Conservation (phyloP, 805 yeast species). For the Saccharomycopsis sp. region DNA sequence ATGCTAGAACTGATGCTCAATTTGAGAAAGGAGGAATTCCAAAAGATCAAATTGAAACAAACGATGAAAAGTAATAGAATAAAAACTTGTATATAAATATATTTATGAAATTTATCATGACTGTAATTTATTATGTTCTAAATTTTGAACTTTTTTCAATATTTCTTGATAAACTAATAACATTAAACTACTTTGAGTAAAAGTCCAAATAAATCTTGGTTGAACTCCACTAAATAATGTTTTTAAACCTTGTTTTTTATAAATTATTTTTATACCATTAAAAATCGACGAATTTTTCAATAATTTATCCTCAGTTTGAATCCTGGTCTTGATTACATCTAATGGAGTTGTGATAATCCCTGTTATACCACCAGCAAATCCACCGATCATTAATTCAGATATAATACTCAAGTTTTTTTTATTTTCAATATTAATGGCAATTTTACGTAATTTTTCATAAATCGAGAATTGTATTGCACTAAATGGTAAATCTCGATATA, state of each 20-base stretch:
- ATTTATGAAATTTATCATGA: not conserved
- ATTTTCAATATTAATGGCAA: constrained; percentile 39
- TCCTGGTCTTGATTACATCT: constrained; percentile 71
- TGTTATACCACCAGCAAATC: constrained; percentile 77
- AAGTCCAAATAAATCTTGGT: constrained; percentile 94
- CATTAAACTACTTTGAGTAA: constrained; percentile 91
- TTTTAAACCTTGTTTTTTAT: constrained; percentile 47
- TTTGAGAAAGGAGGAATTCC: constrained; percentile 59
- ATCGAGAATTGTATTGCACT: constrained; percentile 94
- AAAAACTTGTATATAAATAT: not conserved
- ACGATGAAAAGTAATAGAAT: not conserved
- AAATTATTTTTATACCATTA: constrained; percentile 29
- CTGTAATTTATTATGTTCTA: not conserved
- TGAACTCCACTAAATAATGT: constrained; percentile 82
- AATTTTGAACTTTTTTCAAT: constrained; percentile 31
- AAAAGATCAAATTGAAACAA: constrained; percentile 1
- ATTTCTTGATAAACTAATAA: constrained; percentile 75
- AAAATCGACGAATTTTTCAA: constrained; percentile 21
- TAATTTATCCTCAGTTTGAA: constrained; percentile 65
- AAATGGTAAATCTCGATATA: constrained; percentile 88
- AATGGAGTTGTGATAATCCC: constrained; percentile 76
- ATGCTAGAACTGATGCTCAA: constrained; percentile 85
- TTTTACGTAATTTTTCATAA: constrained; percentile 69
- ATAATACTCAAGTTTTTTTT: constrained; percentile 47
- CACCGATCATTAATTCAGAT: constrained; percentile 77